phyloP scores from a whole-genome alignment of 129 eudicot species.

The Arctium lappa region DNA sequence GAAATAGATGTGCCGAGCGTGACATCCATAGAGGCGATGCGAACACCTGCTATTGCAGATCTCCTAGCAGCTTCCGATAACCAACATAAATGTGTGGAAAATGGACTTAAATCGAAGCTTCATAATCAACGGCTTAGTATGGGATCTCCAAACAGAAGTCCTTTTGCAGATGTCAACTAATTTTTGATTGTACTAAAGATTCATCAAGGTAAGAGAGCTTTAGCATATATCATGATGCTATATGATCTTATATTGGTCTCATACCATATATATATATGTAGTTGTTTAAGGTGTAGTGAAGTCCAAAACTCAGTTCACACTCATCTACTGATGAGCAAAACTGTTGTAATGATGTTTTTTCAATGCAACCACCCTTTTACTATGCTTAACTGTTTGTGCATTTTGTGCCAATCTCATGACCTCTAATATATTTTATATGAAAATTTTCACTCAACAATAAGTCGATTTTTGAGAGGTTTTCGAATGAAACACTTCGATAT shows the following conservation, averaged over 20 bases:
- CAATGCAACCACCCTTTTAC: not conserved
- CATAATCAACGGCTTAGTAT: conserved; percentile 34
- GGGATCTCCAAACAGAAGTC: conserved; percentile 53
- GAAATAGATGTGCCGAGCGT: conserved; percentile 60
- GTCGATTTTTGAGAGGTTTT: too few relatives aligned
- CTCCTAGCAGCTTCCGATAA: conserved; percentile 23
- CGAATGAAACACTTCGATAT: too few relatives aligned
- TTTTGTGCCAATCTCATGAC: not conserved
- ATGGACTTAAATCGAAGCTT: conserved; percentile 37
- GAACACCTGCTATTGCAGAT: conserved; percentile 40
- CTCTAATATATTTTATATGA: not conserved
- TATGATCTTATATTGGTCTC: not conserved
- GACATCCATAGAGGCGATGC: conserved; percentile 71
- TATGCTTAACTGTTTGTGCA: not conserved
- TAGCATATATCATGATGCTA: not conserved
- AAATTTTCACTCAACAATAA: too few relatives aligned
- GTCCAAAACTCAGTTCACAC: conserved; percentile 12
- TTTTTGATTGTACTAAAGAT: not conserved
- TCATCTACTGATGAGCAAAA: conserved; percentile 53
- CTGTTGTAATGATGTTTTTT: conserved; percentile 16
- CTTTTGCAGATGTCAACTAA: conserved; percentile 67
- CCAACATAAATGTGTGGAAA: conserved; percentile 24
- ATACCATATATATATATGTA: not conserved
- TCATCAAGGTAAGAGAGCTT: not conserved
- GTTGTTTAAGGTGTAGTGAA: conserved; percentile 6